Evolutionary conservation across 352 stramenopile species (phyloP).

Genomic region (Phytophthora parvispora): DNA sequence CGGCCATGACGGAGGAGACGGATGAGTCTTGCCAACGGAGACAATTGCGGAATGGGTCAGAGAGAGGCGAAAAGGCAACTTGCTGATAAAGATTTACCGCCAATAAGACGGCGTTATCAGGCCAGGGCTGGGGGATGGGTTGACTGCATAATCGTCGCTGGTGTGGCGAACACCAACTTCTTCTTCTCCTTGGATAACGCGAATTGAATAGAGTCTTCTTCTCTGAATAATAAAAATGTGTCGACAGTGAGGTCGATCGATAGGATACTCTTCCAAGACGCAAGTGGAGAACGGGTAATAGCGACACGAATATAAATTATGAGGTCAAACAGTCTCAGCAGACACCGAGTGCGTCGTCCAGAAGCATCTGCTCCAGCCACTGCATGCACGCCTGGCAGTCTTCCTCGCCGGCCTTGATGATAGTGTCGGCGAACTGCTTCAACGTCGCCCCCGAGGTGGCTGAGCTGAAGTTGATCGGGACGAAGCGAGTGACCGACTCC

Average conservation of each 20-base stretch:
- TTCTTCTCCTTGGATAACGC: no score
- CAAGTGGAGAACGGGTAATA: no score
- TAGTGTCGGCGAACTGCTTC: slow-evolving; percentile 25
- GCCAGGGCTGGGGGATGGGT: not conserved
- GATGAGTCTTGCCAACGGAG: no score
- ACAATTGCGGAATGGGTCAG: not conserved
- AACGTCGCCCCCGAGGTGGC: not conserved
- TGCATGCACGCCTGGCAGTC: slow-evolving; percentile 10
- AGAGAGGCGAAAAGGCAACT: not conserved
- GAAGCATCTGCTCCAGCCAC: slow-evolving; percentile 25
- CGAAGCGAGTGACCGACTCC: slow-evolving; percentile 24
- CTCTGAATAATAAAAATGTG: no score
- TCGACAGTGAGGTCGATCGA: no score
- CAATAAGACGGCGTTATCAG: not conserved
- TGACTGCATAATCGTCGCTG: not conserved
- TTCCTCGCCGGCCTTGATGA: slow-evolving; percentile 27
- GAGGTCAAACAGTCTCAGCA: slow-evolving; percentile 4
- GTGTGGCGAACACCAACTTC: no score
- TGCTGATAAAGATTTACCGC: not conserved
- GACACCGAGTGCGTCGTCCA: slow-evolving; percentile 30
- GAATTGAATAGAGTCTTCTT: no score
- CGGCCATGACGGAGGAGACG: no score
- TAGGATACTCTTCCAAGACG: no score
- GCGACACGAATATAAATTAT: slow-evolving; percentile 7
- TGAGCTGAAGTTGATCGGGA: slow-evolving; percentile 32